Base-by-base conservation (phyloP, 495 filamentous ascomycete genomes). In the Xylaria cubensis region DNA sequence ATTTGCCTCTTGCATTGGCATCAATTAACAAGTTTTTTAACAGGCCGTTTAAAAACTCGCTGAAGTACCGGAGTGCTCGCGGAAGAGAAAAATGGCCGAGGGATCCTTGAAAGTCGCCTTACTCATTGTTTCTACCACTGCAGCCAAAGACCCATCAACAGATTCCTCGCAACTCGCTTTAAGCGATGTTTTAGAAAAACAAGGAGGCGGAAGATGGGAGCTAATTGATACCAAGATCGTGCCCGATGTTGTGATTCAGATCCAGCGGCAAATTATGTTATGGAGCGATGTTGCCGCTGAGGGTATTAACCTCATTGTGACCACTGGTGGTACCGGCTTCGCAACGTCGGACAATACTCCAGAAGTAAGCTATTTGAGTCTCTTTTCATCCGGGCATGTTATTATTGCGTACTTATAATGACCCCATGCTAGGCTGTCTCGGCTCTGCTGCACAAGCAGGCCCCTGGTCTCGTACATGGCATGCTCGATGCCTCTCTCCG, bases 281-380 rank as follows among this genome's bases (percentile, higher is more conserved):
- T 97, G 92, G 91, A 83, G 92, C 0, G 92, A 95, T 82, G 79
- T 83, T 21, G 82, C 87, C 6, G 80, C 88, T 73, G 82, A 82
- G 24, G 75, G 89, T 13, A 74, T 83, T 70, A 95, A 97, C 81
- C 82, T 98, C 61, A 88, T 99, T 64, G 81, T 97, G 62, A 92
- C 94, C 2, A 98, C 92, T 9, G 96, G 96, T 64, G 96, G 96
- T 15, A 99, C 96, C 5, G 96, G 96, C 6, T 99, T 99, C 82
- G 92, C 97, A 13, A 82, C 90, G n/a, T 89, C 91, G 64, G 96
- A 99, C 82, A 83, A 85, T 66, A 99, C 96, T 0, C 96, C 96
- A 13, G 96, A 99, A 84, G 92, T 93, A 79, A 58, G 88, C 80
- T n/a, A 64, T 36, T 34, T 19, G 36, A 70, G 41, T 10, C 21